Conservation (phyloP, 257 asterid genomes). For the Scutellaria galericulata region DNA sequence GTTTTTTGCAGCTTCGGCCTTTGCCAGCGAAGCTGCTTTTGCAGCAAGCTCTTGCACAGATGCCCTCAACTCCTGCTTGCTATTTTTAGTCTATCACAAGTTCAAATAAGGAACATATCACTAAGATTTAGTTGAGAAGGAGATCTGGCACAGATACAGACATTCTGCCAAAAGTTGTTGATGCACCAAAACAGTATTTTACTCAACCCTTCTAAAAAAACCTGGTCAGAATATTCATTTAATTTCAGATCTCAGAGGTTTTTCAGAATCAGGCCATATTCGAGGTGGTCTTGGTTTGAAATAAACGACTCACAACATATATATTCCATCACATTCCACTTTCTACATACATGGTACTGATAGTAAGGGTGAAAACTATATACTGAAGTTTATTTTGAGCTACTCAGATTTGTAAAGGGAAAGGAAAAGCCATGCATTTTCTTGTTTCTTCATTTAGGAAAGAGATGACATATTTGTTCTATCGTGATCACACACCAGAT, state of each 20-base stretch:
- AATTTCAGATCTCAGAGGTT: constrained; percentile 12
- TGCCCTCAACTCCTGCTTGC: constrained; percentile 59
- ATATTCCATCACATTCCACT: constrained; percentile 14
- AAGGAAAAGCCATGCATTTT: not conserved
- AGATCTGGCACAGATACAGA: constrained; percentile 3
- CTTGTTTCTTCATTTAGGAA: constrained; percentile 8
- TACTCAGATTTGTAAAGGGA: too few relatives aligned
- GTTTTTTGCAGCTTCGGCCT: constrained; percentile 84
- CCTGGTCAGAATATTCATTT: not conserved
- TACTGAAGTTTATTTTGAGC: too few relatives aligned
- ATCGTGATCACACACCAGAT: not conserved
- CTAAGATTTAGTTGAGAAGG: not conserved
- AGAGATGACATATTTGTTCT: not conserved
- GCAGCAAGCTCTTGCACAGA: constrained; percentile 90
- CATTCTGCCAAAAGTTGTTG: not conserved
- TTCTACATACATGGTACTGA: not conserved
- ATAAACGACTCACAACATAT: not conserved
- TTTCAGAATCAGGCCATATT: not conserved
- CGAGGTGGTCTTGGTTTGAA: constrained; percentile 1
- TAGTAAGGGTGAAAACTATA: not conserved
- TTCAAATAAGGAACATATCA: constrained; percentile 32
- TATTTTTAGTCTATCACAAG: constrained; percentile 51
- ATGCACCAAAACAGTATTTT: constrained; percentile 7
- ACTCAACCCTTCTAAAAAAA: not conserved
- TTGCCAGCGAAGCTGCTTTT: constrained; percentile 83